These are phyloP conservation scores for Chalciporus piperatus DNA, from an alignment of 768 basidiomycete genomes.

Conservation along the genomic window DNA sequence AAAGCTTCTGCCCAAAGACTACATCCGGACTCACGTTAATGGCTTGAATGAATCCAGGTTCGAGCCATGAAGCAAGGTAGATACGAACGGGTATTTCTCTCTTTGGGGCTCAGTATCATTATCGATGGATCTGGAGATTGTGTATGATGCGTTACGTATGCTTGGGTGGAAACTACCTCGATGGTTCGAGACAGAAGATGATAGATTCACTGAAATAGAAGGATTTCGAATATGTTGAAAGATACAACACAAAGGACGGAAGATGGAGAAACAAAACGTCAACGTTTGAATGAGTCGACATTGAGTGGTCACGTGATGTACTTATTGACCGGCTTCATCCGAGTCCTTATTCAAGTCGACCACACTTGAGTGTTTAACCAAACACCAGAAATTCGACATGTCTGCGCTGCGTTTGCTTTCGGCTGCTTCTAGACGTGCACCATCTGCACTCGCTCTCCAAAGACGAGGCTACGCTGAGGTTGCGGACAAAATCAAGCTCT, in stretches of 20 bases:
- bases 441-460: constrained; percentile 48
- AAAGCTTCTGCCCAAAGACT: constrained; percentile 62
- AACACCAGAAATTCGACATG: constrained; percentile 44
- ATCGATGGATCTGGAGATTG: too few relatives aligned
- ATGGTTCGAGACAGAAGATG: neutral
- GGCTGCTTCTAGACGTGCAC: constrained; percentile 59
- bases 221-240: too few relatives aligned
- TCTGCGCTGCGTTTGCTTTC: constrained; percentile 72
- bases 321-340: constrained; percentile 31
- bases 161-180: neutral
- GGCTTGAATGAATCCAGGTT: constrained; percentile 25
- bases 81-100: neutral
- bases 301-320: constrained; percentile 20
- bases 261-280: too few relatives aligned
- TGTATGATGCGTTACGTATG: neutral
- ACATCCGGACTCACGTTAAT: constrained; percentile 36
- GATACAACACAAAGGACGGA: too few relatives aligned
- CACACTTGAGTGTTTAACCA: neutral
- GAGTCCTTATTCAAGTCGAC: constrained; percentile 4
- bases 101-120: too few relatives aligned
- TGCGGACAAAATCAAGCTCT: constrained; percentile 87
- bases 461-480: constrained; percentile 91
- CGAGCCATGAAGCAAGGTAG: constrained; percentile 17
- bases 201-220: too few relatives aligned
- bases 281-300: neutral